Evolutionary conservation across 2,329 filamentous ascomycete species (phyloP).

Genomic region (Pseudohalonectria lignicola): DNA sequence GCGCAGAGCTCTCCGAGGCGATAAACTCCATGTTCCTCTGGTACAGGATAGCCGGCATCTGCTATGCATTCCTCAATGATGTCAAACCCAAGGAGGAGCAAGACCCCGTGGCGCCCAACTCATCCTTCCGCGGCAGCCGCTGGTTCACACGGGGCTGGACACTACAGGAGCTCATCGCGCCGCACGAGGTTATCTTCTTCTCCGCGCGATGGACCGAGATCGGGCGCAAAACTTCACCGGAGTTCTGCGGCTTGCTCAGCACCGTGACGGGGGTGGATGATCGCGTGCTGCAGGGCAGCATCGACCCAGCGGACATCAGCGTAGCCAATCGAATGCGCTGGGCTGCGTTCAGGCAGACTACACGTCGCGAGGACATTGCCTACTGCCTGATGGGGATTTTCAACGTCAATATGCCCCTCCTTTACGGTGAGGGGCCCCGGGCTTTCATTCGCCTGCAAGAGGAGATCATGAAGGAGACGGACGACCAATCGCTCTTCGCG

Average conservation of each 20-base stretch:
- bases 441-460: slow-evolving; percentile 12
- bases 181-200: slow-evolving; percentile 9
- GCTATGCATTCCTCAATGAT: slow-evolving; percentile 5
- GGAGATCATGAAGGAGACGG: slow-evolving; percentile 9
- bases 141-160: slow-evolving; percentile 3
- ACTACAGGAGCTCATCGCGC: slow-evolving; percentile 9
- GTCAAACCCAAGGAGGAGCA: not conserved
- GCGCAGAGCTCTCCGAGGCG: slow-evolving; percentile 3
- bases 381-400: slow-evolving; percentile 16
- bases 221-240: slow-evolving; percentile 4
- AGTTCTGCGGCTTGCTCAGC: not conserved
- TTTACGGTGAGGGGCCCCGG: slow-evolving; percentile 13
- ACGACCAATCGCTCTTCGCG: slow-evolving; percentile 4
- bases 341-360: slow-evolving; percentile 11
- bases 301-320: not conserved
- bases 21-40: slow-evolving; percentile 4
- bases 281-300: not conserved
- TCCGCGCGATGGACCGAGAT: slow-evolving; percentile 10
- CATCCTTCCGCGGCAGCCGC: not conserved
- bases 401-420: slow-evolving; percentile 14
- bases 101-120: not conserved
- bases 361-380: slow-evolving; percentile 11
- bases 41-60: not conserved
- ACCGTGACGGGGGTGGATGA: not conserved
- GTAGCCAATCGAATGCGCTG: slow-evolving; percentile 14